Evolutionary conservation across 2,329 filamentous ascomycete genomes (phyloP), one percentile per base, ranked within the genome.

Genomic region (Aspergillus neoniger): DNA sequence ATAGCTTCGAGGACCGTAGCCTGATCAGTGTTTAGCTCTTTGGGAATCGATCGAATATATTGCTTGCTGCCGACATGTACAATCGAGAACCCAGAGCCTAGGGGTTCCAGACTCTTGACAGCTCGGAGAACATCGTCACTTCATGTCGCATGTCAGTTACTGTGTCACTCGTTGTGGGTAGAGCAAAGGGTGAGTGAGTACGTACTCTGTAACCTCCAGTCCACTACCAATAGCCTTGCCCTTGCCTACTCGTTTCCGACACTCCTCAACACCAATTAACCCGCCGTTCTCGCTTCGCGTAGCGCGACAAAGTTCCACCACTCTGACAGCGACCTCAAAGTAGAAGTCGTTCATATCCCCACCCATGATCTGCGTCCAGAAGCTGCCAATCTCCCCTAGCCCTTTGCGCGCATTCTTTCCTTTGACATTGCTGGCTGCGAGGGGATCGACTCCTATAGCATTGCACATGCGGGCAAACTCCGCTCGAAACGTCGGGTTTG

Each of bases 391-490:
- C 54, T 77, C 76, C 23, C 72, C 71, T n/a, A 71, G 58, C 17
- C 79, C 79, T 74, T 65, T 81, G 4, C 76, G 79, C 50, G 77
- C 80, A 44, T 77, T 76, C 63, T 80, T 81, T 55, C 81, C 80
- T 67, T 81, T 75, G 62, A 80, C 77, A 70, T 83, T 86, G 68
- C 80, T 84, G 59, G 85, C 87, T n/a, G 92, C 92, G 17, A 99
- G 83, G 2, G 95, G 96, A 76, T 99, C 95, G 12, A 99, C 92
- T 52, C 95, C 95, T 67, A 99, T 97, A 64, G 93, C 92, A 71
- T 92, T 88, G 80, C 95, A 99, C 95, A 99, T 99, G 75, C 94
- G 92, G 3, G 95, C 94, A 74, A 99, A 99, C 78, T 99, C 94
- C 36, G 94, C 92, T 63, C 95, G 91, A 77, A 99, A 99, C 8